Base-by-base conservation (phyloP, 176 grass and related monocot species). In the Otatea glauca region DNA sequence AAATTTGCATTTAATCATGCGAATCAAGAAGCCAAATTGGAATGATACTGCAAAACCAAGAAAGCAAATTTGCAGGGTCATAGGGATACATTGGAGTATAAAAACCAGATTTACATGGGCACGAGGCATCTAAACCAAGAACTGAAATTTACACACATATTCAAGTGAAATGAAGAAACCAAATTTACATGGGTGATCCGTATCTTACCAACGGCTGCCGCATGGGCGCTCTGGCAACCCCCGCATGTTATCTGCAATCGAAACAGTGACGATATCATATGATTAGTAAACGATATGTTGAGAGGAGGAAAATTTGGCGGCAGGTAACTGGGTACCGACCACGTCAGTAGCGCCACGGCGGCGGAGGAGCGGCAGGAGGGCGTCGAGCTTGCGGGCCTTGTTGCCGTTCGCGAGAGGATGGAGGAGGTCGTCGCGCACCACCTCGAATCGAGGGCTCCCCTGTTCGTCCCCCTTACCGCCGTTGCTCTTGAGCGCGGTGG, bases 321-420 rank as follows among this genome's bases (percentile, higher is more conserved):
- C 3, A 13, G 56, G 67, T 16, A 51, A 68, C 35, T 6, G 8
- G 54, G 72, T 21, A 45, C 78, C 37, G 39, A 88, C 90, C 13
- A 88, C 55, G 83, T 92, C 88, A 29, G 95, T 92, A 48, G 88
- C 82, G 18, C 89, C 73, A 56, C 55, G 60, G 38, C 25, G 66
- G 51, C 67, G 87, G 74, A 95, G 85, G 78, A 93, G 81, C 35
- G 92, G 96, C 47, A 95, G 86, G 34, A 98, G 85, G 35, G 93
- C 91, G 75, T 98, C 93, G 41, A 98, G 93, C 87, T 98, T 98
- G 35, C 91, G 93, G 49, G 96, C 87, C 91, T 98, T 98, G 84
- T 98, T 98, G 44, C 96, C 93, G 69, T 95, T 98, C 14, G 88
- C 82, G 56, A 98, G 77, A 18, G 96, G 93, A n/a, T 98, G 93